Evolutionary conservation across 768 basidiomycete species (phyloP).

Genomic region (Trametes elegans): DNA sequence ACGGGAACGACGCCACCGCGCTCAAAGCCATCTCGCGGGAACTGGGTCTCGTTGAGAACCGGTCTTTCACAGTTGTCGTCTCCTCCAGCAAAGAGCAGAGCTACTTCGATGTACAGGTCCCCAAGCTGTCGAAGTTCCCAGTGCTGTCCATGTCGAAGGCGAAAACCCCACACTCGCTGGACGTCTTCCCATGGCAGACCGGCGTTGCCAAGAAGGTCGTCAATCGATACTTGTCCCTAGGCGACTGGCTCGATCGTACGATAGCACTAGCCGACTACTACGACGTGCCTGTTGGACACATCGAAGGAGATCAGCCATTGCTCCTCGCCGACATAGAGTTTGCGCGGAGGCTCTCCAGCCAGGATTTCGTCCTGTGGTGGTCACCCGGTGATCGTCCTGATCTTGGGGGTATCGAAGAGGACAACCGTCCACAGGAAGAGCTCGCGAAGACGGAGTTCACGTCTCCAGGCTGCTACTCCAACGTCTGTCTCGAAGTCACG

Average conservation of each 20-base stretch:
- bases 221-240: slow-evolving; percentile 73
- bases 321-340: slow-evolving; percentile 88
- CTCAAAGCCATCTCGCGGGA: slow-evolving; percentile 87
- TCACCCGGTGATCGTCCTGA: slow-evolving; percentile 86
- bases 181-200: slow-evolving; percentile 87
- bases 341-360: slow-evolving; percentile 79
- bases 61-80: slow-evolving; percentile 73
- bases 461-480: slow-evolving; percentile 83
- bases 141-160: slow-evolving; percentile 83
- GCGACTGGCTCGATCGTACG: slow-evolving; percentile 76
- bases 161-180: slow-evolving; percentile 69
- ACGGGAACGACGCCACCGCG: slow-evolving; percentile 74
- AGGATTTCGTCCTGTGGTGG: slow-evolving; percentile 98
- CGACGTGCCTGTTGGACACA: slow-evolving; percentile 89
- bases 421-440: slow-evolving; percentile 73
- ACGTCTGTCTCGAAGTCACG: slow-evolving; percentile 88
- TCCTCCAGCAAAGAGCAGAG: slow-evolving; percentile 82
- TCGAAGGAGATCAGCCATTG: slow-evolving; percentile 89
- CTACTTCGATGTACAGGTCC: slow-evolving; percentile 74
- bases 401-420: slow-evolving; percentile 90
- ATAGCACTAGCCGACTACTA: slow-evolving; percentile 85
- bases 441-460: slow-evolving; percentile 82
- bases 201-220: slow-evolving; percentile 83
- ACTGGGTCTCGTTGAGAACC: slow-evolving; percentile 69
- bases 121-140: slow-evolving; percentile 81